Evolutionary conservation across 768 basidiomycete species (phyloP), one percentile per base, ranked within the genome.

Genomic region (Tulasnella sp.): DNA sequence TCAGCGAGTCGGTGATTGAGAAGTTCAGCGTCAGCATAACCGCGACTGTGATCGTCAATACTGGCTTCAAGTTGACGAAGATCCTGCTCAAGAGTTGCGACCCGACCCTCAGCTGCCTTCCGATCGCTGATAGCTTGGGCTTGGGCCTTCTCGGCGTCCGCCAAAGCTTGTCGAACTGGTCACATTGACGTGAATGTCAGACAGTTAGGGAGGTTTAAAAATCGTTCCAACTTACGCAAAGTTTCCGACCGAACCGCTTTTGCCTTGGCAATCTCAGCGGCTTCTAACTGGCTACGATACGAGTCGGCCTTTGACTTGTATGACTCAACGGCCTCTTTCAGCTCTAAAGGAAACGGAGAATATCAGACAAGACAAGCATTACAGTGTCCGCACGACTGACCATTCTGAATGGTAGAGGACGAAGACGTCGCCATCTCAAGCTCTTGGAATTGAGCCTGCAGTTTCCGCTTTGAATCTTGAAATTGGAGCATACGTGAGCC

Each of bases 1-100:
- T 89, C 90, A 1, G 86, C 82, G n/a, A 92, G 81, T 29, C 89
- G 85, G 73, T 88, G 86, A 36, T 88, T 85, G 44, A 90, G 84
- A 26, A 87, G 79, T 35, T 85, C 87, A 41, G 89, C 81, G 74
- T 91, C 89, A 29, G 88, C 85, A 14, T 85, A 85, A 69, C 89
- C 88, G 14, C 85, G 85, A n/a, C 85, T 85, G 68, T 88, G 89
- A 66, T 89, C 87, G 41, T 89, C 88, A 0, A 90, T 82, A 75
- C 86, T 87, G 41, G 81, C 80, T 73, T 90, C 87, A 6, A 90
- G 80, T n/a, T 89, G 86, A 36, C 80, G 84, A 36, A 88, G 77
- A 69, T 84, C 84, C 62, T 81, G 80, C 75, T 89, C 88, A 0
- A 87, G 82, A 0, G 78, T 77, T 69, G 83, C 82, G 17, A 89